Evolutionary conservation across 305 asterid genomes (phyloP).

Genomic region (Fraxinus ornus): DNA sequence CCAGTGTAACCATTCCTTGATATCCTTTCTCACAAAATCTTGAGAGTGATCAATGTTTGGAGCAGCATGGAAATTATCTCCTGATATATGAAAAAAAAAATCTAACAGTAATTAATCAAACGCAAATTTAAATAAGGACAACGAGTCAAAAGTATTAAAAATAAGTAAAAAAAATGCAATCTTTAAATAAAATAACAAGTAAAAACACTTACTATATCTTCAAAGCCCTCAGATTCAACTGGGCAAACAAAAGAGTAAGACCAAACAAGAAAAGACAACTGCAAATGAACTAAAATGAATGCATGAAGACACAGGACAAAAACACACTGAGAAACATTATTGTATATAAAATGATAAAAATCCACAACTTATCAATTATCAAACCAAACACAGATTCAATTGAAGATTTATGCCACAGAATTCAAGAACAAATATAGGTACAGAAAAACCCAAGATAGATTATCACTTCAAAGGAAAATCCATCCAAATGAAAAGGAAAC

Average conservation of each 20-base stretch:
- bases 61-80: constrained; percentile 95
- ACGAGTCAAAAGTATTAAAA: no score
- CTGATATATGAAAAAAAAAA: constrained; percentile 16
- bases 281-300: neutral
- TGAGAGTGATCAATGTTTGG: constrained; percentile 97
- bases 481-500: neutral
- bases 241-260: no score
- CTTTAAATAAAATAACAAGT: no score
- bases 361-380: neutral
- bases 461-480: neutral
- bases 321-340: neutral
- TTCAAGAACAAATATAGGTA: neutral
- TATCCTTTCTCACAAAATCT: constrained; percentile 85
- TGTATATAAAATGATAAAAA: no score
- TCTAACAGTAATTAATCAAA: no score
- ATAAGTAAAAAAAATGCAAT: no score
- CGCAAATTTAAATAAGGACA: no score
- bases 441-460: neutral
- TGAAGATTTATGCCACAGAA: neutral
- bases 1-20: constrained; percentile 90
- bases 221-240: no score
- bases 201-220: no score
- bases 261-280: no score
- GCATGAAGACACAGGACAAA: neutral
- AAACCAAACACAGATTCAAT: neutral